Evolutionary conservation across 495 filamentous ascomycete species (phyloP).

Genomic region (Sporormia fimetaria): DNA sequence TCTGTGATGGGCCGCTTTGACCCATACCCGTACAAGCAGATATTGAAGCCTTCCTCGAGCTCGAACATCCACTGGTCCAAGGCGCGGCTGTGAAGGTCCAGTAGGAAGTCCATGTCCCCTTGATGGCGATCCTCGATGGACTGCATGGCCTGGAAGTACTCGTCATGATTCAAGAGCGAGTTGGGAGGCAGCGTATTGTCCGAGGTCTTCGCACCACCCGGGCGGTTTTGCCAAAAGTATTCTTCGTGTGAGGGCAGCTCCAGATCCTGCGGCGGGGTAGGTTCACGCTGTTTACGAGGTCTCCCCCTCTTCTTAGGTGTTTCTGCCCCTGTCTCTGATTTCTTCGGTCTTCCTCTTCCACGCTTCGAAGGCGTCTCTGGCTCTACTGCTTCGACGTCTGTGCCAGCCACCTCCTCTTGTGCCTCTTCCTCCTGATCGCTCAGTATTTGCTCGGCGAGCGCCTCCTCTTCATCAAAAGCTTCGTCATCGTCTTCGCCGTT

Average conservation of each 20-base stretch:
- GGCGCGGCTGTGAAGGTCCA: conserved; percentile 62
- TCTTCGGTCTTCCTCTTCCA: conserved; percentile 47
- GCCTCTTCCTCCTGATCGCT: conserved; percentile 43
- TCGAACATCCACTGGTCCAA: conserved; percentile 94
- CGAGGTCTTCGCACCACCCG: conserved; percentile 70
- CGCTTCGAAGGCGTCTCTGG: conserved; percentile 44
- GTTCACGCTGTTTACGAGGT: conserved; percentile 42
- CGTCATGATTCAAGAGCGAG: conserved; percentile 71
- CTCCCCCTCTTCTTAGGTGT: conserved; percentile 34
- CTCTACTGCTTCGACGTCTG: conserved; percentile 12
- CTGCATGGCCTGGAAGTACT: conserved; percentile 66
- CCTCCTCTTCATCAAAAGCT: conserved; percentile 62
- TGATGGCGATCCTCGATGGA: conserved; percentile 60
- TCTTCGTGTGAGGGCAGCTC: conserved; percentile 78
- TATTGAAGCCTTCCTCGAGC: conserved; percentile 74
- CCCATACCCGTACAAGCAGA: conserved; percentile 87
- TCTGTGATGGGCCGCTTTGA: conserved; percentile 70
- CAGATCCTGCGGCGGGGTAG: conserved; percentile 66
- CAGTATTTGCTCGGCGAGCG: conserved; percentile 61
- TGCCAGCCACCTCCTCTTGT: conserved; percentile 30
- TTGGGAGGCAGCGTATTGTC: conserved; percentile 72
- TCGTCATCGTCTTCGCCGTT: conserved; percentile 52
- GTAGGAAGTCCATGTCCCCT: conserved; percentile 57
- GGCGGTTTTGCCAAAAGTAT: conserved; percentile 87
- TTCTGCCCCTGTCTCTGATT: no score